Percentiles rank a stretch among this genome's conserved stretches.
Conservation (phyloP, 441 rosid genomes). For the Croton setiger region DNA sequence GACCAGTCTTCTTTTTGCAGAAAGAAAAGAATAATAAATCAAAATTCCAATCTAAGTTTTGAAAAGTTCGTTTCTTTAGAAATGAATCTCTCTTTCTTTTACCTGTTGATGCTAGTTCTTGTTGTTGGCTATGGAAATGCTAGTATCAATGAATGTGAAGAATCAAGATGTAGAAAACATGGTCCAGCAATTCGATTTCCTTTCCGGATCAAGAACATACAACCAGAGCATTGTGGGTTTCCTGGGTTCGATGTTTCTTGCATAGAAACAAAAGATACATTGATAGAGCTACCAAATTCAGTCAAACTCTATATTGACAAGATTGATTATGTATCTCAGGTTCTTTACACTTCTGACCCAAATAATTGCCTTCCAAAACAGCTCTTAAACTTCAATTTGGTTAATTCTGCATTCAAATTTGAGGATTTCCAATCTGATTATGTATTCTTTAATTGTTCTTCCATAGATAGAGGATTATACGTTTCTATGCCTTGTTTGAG, state of each 20-base stretch:
- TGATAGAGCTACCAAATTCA: constrained; percentile 27
- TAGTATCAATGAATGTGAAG: constrained; percentile 1
- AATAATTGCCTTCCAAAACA: constrained; percentile 22
- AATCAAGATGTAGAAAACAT: constrained; percentile 15
- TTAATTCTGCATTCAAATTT: constrained; percentile 12
- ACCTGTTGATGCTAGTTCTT: neutral
- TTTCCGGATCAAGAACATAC: constrained; percentile 25
- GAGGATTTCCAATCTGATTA: neutral
- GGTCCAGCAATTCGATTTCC: constrained; percentile 35
- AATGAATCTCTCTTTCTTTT: neutral
- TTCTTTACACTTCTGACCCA: constrained; percentile 17
- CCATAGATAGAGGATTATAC: constrained; percentile 6
- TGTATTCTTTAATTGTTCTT: constrained; percentile 9
- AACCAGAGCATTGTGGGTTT: constrained; percentile 28
- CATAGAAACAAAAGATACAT: constrained; percentile 16
- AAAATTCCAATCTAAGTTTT: neutral
- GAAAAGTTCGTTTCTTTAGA: neutral
- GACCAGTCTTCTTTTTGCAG: no score
- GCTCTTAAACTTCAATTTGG: constrained; percentile 9
- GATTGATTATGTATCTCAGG: constrained; percentile 24
- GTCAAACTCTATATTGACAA: constrained; percentile 17
- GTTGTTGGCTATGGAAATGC: constrained; percentile 1
- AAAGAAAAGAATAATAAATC: neutral
- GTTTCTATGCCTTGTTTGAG: constrained; percentile 14
- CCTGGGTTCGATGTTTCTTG: constrained; percentile 35